Conservation (phyloP, 768 basidiomycete species). For the Fomitopsis serialis region DNA sequence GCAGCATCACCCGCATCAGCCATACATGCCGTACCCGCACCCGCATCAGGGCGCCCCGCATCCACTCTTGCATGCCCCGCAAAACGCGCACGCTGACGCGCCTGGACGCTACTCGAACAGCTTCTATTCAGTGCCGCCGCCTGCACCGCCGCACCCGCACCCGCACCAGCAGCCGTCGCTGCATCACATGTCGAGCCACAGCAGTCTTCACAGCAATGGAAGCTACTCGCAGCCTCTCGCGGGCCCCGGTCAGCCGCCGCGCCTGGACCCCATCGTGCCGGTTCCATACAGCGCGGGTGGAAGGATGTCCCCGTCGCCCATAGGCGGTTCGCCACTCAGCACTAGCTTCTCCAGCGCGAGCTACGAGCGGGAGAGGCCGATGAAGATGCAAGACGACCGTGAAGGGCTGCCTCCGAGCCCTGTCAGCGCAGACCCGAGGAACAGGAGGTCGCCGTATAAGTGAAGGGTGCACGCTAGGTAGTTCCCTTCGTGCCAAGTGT, state of each 20-base stretch:
- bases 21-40: constrained; percentile 49
- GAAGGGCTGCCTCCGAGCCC: constrained; percentile 36
- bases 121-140: constrained; percentile 18
- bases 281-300: neutral
- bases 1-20: constrained; percentile 28
- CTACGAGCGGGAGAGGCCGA: constrained; percentile 31
- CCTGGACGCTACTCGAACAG: constrained; percentile 6
- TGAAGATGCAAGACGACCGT: constrained; percentile 46
- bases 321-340: constrained; percentile 32
- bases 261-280: constrained; percentile 18
- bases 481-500: too few relatives aligned
- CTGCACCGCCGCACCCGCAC: constrained; percentile 8
- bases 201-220: neutral
- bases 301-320: constrained; percentile 30
- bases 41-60: constrained; percentile 18
- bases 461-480: neutral
- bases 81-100: constrained; percentile 11
- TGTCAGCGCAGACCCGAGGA: constrained; percentile 37
- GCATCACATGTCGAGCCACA: constrained; percentile 7
- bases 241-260: constrained; percentile 6
- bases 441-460: neutral
- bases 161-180: constrained; percentile 1
- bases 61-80: constrained; percentile 26
- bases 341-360: constrained; percentile 31
- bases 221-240: neutral